Percentiles rank a stretch among this genome's conserved stretches.
phyloP scores from a whole-genome alignment of 1,284 basidiomycete species.

The Moniliella sp. region DNA sequence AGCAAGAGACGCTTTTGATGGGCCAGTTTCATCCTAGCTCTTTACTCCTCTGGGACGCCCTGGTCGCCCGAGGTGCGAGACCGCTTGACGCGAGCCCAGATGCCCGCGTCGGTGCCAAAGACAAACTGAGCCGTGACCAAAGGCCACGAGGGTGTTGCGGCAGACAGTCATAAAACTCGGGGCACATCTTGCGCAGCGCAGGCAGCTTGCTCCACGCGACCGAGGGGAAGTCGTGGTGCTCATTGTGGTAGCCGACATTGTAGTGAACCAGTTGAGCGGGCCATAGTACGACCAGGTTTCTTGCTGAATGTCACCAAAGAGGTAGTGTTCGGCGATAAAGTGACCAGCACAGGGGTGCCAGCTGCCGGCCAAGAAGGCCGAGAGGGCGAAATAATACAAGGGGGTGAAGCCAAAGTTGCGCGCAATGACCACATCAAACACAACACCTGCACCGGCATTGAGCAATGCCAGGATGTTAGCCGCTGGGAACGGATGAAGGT shows the following conservation, averaged over 20 bases:
- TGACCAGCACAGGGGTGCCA: constrained; percentile 86
- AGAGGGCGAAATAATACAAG: constrained; percentile 55
- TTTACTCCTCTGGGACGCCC: no score
- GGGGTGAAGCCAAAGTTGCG: constrained; percentile 10
- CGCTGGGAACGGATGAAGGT: constrained; percentile 71
- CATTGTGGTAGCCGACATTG: constrained; percentile 88
- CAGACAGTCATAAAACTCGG: constrained; percentile 74
- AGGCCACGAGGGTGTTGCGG: constrained; percentile 75
- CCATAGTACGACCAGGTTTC: constrained; percentile 97
- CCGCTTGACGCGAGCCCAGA: constrained; percentile 25
- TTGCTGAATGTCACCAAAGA: constrained; percentile 40
- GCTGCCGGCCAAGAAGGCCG: constrained; percentile 80
- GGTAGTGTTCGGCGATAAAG: constrained; percentile 63
- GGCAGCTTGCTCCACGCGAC: constrained; percentile 87
- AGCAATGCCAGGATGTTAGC: constrained; percentile 62
- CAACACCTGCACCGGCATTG: constrained; percentile 52
- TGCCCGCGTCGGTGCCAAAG: constrained; percentile 38
- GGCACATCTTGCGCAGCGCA: constrained; percentile 55
- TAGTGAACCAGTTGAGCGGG: constrained; percentile 45
- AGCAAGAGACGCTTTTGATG: no score
- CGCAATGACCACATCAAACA: constrained; percentile 47
- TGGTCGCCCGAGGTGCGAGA: no score
- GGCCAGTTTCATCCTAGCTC: no score
- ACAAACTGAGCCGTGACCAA: constrained; percentile 87
- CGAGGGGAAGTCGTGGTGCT: constrained; percentile 95